Conservation (phyloP, 2,329 filamentous ascomycete species). For the Verticillium nubilum region DNA sequence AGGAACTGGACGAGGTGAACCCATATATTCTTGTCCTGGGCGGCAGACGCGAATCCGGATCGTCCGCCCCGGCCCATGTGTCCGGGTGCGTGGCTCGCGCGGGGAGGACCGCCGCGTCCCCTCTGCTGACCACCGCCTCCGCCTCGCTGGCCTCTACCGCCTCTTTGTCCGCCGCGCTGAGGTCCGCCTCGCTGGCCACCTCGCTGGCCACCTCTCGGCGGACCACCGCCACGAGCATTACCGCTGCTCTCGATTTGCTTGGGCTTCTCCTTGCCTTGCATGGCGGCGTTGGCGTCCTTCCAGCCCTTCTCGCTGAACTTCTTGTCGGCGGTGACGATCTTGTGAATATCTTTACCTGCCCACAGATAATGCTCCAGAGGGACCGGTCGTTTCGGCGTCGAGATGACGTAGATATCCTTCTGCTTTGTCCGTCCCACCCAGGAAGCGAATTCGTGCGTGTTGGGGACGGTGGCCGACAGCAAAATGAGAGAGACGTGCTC, state of each 20-base stretch:
- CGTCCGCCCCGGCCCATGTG: conserved; percentile 89
- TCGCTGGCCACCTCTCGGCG: conserved; percentile 20
- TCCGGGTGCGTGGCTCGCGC: conserved; percentile 60
- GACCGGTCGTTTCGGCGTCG: conserved; percentile 89
- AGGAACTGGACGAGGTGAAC: conserved; percentile 91
- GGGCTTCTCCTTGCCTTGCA: conserved; percentile 76
- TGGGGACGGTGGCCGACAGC: conserved; percentile 92
- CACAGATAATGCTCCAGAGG: conserved; percentile 95
- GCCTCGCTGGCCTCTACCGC: conserved; percentile 47
- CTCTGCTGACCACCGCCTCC: conserved; percentile 43
- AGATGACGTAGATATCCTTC: conserved; percentile 98
- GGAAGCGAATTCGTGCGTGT: conserved; percentile 95
- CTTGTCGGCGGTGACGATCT: conserved; percentile 92
- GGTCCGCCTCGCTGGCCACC: conserved; percentile 28
- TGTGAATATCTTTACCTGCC: conserved; percentile 87
- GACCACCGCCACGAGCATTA: conserved; percentile 26
- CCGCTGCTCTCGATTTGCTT: conserved; percentile 38
- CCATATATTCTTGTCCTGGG: conserved; percentile 95
- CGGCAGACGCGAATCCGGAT: conserved; percentile 78
- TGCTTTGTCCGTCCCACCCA: conserved; percentile 98
- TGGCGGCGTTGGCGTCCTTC: conserved; percentile 83
- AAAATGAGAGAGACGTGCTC: conserved; percentile 95
- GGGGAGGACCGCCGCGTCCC: conserved; percentile 51
- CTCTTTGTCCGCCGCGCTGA: conserved; percentile 34
- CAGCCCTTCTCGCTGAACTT: conserved; percentile 87